Conservation (phyloP, 2,329 filamentous ascomycete genomes). For the Metarhizium robertsii region DNA sequence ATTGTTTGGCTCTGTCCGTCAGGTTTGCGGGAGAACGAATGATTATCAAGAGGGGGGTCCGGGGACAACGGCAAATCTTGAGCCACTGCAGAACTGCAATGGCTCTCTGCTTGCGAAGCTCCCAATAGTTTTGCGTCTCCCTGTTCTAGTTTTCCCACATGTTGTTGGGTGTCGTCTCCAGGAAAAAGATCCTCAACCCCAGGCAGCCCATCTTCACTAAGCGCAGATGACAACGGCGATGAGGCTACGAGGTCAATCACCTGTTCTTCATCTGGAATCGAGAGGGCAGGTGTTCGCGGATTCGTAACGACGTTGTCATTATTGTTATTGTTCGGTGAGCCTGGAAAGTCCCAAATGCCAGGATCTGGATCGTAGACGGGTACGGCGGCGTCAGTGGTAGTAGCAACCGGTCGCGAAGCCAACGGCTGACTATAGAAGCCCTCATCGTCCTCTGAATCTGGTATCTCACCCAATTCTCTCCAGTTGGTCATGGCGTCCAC, state of each 20-base stretch:
- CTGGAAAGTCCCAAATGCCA: slow-evolving; percentile 28
- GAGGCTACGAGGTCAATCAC: slow-evolving; percentile 13
- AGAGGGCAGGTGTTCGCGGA: not conserved
- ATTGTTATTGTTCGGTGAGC: slow-evolving; percentile 19
- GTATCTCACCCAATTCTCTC: slow-evolving; percentile 41
- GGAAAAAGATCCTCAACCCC: not conserved
- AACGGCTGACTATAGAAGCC: slow-evolving; percentile 29
- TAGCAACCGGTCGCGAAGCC: not conserved
- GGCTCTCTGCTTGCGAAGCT: not conserved
- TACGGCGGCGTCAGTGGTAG: not conserved
- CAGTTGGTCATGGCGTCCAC: slow-evolving; percentile 32
- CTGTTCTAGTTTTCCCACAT: not conserved
- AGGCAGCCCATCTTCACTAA: slow-evolving; percentile 17
- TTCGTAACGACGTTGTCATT: slow-evolving; percentile 7
- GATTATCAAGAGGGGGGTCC: not conserved
- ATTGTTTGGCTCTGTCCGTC: slow-evolving; percentile 5
- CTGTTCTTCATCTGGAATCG: not conserved
- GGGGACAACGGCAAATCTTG: not conserved
- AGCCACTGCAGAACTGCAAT: not conserved
- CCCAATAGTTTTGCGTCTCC: not conserved
- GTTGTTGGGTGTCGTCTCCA: not conserved
- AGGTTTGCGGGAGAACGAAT: slow-evolving; percentile 5
- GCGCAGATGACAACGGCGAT: slow-evolving; percentile 25
- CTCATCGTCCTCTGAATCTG: slow-evolving; percentile 41
- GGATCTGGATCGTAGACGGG: not conserved